Evolutionary conservation across 495 filamentous ascomycete species (phyloP).

Genomic region (Penicillium herquei): DNA sequence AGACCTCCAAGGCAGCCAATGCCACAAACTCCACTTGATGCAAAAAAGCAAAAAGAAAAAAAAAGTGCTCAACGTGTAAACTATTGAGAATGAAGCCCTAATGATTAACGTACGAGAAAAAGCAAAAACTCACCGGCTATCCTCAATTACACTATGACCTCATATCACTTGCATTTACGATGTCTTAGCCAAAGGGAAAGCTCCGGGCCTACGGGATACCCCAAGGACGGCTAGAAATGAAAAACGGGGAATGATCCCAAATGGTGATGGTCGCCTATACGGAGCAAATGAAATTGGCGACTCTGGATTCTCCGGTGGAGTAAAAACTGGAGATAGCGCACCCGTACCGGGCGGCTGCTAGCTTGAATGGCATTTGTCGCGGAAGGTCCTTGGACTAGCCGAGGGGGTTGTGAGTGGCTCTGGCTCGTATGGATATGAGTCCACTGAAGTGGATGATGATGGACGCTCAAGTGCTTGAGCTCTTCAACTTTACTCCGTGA

Average conservation of each 20-base stretch:
- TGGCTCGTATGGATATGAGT: not conserved
- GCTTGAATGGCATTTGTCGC: constrained; percentile 13
- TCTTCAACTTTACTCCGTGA: not conserved
- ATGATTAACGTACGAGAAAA: not conserved
- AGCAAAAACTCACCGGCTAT: not conserved
- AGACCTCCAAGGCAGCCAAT: constrained; percentile 1
- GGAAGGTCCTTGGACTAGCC: constrained; percentile 21
- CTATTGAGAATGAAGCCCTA: not conserved
- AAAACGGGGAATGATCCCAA: not conserved
- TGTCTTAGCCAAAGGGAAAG: too few species aligned
- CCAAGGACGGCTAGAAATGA: not conserved
- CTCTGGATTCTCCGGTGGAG: constrained; percentile 6
- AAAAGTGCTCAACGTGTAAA: not conserved
- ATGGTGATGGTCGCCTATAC: not conserved
- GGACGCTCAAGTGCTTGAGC: not conserved
- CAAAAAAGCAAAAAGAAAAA: not conserved
- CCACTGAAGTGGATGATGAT: not conserved
- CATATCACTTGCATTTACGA: not conserved
- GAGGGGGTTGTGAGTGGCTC: not conserved
- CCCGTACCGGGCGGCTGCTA: constrained; percentile 25
- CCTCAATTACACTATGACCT: not conserved
- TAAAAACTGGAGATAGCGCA: constrained; percentile 21
- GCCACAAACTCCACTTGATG: not conserved
- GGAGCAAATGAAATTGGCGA: not conserved
- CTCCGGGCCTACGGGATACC: too few species aligned